Evolutionary conservation across 1,284 basidiomycete genomes (phyloP).

Genomic region (Cerioporus squamosus): DNA sequence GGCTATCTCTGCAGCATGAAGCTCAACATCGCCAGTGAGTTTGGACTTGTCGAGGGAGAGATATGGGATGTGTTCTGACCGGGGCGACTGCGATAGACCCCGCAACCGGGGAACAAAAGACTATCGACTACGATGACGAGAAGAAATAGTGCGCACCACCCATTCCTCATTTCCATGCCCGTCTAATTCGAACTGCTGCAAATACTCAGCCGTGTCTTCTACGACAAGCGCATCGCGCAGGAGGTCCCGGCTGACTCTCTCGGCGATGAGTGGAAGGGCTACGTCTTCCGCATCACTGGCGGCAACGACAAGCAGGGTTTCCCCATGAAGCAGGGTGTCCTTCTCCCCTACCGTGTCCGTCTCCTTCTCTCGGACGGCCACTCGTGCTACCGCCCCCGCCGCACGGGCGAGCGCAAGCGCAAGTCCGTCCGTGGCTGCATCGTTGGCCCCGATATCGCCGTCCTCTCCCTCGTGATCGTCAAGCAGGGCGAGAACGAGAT

Average conservation of each 20-base stretch:
- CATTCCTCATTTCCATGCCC: neutral
- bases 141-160: conserved; percentile 70
- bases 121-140: conserved; percentile 94
- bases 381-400: conserved; percentile 96
- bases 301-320: conserved; percentile 98
- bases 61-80: conserved; percentile 17
- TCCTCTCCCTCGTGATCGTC: conserved; percentile 93
- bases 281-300: conserved; percentile 96
- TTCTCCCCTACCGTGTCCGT: conserved; percentile 92
- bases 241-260: conserved; percentile 92
- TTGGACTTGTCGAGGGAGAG: conserved; percentile 8
- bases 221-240: conserved; percentile 95
- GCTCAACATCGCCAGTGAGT: conserved; percentile 95
- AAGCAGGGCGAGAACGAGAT: conserved; percentile 96
- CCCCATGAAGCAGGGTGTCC: conserved; percentile 99
- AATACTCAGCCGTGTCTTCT: conserved; percentile 87
- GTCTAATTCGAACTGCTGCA: conserved; percentile 1
- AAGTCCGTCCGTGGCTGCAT: conserved; percentile 99
- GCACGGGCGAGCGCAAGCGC: conserved; percentile 96
- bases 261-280: conserved; percentile 97
- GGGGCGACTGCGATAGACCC: conserved; percentile 58
- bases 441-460: conserved; percentile 95
- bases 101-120: conserved; percentile 97
- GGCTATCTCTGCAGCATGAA: conserved; percentile 69
- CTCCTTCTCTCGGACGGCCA: conserved; percentile 95